These are phyloP conservation scores for Cucumis cinereus DNA, from an alignment of 306 rosid species.

Conservation along the genomic window DNA sequence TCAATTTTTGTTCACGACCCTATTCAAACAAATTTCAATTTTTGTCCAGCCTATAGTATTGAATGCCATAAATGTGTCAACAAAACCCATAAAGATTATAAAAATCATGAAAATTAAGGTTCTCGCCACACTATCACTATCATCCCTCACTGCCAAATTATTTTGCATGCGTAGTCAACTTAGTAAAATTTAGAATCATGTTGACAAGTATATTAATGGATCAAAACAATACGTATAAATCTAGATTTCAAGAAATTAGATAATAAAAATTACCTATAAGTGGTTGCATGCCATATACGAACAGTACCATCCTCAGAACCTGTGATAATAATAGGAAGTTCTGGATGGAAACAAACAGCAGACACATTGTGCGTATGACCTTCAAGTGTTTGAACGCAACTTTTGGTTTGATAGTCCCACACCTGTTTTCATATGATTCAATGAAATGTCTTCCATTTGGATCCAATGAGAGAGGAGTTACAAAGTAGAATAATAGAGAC, in stretches of 20 bases:
- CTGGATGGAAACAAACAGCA: conserved; percentile 98
- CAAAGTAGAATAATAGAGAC: conserved; percentile 22
- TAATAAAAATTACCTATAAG: conserved; percentile 50
- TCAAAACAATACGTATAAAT: neutral
- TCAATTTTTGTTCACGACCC: neutral
- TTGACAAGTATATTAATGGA: neutral
- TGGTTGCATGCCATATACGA: conserved; percentile 93
- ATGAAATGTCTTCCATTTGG: neutral
- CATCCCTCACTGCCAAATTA: neutral
- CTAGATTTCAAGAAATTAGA: neutral
- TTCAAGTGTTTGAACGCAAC: conserved; percentile 98
- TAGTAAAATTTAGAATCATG: neutral
- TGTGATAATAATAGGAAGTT: conserved; percentile 86
- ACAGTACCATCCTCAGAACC: conserved; percentile 99
- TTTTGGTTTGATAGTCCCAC: conserved; percentile 99
- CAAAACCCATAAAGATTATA: neutral
- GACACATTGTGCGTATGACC: conserved; percentile 99
- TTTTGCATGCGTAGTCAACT: neutral
- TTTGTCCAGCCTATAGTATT: neutral
- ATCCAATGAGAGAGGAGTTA: neutral
- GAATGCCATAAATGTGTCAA: neutral
- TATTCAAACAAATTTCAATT: neutral
- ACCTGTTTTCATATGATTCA: conserved; percentile 46
- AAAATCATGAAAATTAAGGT: neutral
- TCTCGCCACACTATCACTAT: neutral